phyloP scores from a whole-genome alignment of 2,329 filamentous ascomycete genomes.

The Cadophora luteo-olivacea region DNA sequence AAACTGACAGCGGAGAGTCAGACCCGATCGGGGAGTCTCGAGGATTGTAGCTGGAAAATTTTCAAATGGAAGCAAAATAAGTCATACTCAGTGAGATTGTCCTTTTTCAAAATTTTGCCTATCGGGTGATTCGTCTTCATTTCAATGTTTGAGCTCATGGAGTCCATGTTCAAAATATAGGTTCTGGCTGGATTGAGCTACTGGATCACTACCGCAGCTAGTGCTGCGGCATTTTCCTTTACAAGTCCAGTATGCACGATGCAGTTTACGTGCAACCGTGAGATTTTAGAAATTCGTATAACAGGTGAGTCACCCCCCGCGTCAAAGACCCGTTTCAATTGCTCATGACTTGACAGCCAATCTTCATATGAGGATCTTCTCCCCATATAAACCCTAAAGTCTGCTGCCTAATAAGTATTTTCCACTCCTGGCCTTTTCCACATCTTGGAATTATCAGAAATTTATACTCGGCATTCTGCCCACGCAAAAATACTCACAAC shows the following conservation, averaged over 20 bases:
- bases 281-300: not conserved
- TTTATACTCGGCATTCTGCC: not conserved
- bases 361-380: not conserved
- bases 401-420: not conserved
- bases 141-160: not conserved
- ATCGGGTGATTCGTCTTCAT: not conserved
- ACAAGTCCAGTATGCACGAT: not conserved
- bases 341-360: not conserved
- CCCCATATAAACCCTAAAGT: not conserved
- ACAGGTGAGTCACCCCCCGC: conserved; percentile 1
- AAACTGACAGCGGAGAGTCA: not conserved
- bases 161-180: not conserved
- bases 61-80: not conserved
- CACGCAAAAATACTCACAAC: not conserved
- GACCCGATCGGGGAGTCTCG: not conserved
- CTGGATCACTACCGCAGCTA: not conserved
- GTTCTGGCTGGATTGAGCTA: not conserved
- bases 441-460: not conserved
- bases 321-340: not conserved
- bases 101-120: not conserved
- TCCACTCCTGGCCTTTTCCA: not conserved
- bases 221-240: not conserved
- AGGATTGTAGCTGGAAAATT: not conserved
- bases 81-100: conserved; percentile 2
- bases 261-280: not conserved